A percentile compares a stretch with the other conserved stretches of the same genome.
These are phyloP conservation scores for Neospermospora avenae DNA, from an alignment of 2,329 filamentous ascomycete genomes.

Conservation along the genomic window DNA sequence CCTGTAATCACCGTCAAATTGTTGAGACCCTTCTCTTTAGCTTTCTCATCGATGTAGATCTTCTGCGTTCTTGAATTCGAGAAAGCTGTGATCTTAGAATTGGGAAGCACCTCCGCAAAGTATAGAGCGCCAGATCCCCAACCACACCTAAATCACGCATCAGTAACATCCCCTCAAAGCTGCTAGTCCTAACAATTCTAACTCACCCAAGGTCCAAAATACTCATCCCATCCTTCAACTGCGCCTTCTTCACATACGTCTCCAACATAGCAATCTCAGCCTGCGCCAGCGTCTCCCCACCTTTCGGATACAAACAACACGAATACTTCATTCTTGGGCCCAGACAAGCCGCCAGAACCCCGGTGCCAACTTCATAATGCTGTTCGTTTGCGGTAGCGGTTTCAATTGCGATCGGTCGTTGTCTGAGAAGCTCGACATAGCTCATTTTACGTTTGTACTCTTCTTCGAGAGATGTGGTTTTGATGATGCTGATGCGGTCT, in stretches of 20 bases:
- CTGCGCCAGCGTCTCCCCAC: conserved; percentile 59
- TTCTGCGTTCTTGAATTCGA: conserved; percentile 70
- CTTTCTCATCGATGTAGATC: conserved; percentile 59
- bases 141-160: conserved; percentile 49
- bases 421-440: conserved; percentile 57
- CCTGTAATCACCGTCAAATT: conserved; percentile 65
- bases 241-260: conserved; percentile 57
- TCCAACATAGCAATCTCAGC: conserved; percentile 66
- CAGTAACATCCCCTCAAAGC: neutral
- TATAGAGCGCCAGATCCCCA: conserved; percentile 66
- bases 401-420: conserved; percentile 64
- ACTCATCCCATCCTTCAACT: conserved; percentile 34
- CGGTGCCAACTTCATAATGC: conserved; percentile 70
- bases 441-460: conserved; percentile 59
- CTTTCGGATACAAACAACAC: conserved; percentile 62
- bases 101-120: conserved; percentile 62
- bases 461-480: conserved; percentile 48
- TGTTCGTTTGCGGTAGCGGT: conserved; percentile 63
- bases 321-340: conserved; percentile 72
- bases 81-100: conserved; percentile 61
- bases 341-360: conserved; percentile 57
- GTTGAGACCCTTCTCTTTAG: conserved; percentile 50
- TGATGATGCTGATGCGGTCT: conserved; percentile 55
- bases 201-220: conserved; percentile 33
- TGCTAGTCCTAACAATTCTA: neutral